phyloP scores from a whole-genome alignment of 257 asterid genomes.

The Solanum dulcamara region DNA sequence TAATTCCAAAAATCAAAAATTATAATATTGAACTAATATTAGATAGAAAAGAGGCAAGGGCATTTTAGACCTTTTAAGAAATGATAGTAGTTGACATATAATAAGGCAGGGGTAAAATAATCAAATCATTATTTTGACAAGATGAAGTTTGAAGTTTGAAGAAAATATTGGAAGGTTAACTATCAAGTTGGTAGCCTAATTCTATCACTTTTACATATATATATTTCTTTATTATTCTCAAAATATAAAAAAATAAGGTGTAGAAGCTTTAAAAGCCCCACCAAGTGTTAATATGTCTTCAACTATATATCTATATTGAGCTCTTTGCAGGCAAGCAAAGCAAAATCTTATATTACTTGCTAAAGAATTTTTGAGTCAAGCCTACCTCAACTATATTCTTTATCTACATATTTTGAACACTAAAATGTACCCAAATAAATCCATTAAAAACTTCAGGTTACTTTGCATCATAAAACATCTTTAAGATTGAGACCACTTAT shows the following conservation, averaged over 20 bases:
- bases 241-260: background rate
- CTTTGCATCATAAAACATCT: background rate
- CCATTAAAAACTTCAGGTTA: background rate
- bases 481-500: background rate
- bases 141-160: constrained; percentile 26
- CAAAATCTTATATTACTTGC: background rate
- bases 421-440: background rate
- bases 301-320: constrained; percentile 3
- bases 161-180: constrained; percentile 35
- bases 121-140: background rate
- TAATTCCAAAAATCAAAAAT: background rate
- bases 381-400: constrained; percentile 36
- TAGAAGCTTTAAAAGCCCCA: background rate
- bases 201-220: constrained; percentile 16
- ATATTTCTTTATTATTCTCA: background rate
- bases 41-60: background rate
- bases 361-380: constrained; percentile 20
- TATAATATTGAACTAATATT: background rate
- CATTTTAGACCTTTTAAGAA: background rate
- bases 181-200: constrained; percentile 80
- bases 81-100: background rate
- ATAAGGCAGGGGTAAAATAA: constrained; percentile 1
- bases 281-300: constrained; percentile 2
- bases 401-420: background rate
- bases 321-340: constrained; percentile 25